Conservation (phyloP, 2,329 filamentous ascomycete species). For the Pestalotiopsis sp. region DNA sequence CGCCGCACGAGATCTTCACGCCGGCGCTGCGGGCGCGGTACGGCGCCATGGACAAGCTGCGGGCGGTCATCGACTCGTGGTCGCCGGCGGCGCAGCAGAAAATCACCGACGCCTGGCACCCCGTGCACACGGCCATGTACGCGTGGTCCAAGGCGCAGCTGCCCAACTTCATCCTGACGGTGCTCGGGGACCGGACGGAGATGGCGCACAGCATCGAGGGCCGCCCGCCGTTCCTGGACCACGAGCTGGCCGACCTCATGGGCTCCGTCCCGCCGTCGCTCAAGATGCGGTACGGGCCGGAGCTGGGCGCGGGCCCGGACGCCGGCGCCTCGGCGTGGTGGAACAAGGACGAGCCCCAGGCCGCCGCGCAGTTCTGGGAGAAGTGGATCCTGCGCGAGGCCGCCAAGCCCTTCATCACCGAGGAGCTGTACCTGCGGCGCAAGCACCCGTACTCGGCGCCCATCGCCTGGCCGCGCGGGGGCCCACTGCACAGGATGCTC, state of each 20-base stretch:
- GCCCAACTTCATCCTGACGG: slow-evolving; percentile 17
- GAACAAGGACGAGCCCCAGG: slow-evolving; percentile 1
- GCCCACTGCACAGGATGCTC: slow-evolving; percentile 42
- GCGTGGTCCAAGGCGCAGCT: slow-evolving; percentile 18
- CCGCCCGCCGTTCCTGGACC: slow-evolving; percentile 21
- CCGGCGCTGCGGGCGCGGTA: slow-evolving; percentile 4
- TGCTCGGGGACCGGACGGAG: slow-evolving; percentile 20
- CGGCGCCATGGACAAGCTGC: slow-evolving; percentile 1
- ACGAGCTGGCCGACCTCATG: slow-evolving; percentile 20
- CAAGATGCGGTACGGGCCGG: slow-evolving; percentile 18
- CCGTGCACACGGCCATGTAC: slow-evolving; percentile 19
- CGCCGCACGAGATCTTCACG: slow-evolving; percentile 4
- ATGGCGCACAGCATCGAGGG: slow-evolving; percentile 24
- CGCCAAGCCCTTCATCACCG: slow-evolving; percentile 21
- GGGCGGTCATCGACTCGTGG: slow-evolving; percentile 7
- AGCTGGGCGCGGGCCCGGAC: slow-evolving; percentile 2
- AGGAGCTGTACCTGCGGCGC: slow-evolving; percentile 51
- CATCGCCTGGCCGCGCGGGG: slow-evolving; percentile 36
- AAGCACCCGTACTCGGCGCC: slow-evolving; percentile 56
- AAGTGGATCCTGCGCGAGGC: slow-evolving; percentile 24
- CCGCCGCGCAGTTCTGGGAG: slow-evolving; percentile 17
- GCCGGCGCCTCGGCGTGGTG: slow-evolving; percentile 15
- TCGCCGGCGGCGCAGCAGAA: slow-evolving; percentile 9
- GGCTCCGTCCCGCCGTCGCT: slow-evolving; percentile 18
- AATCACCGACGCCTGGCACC: slow-evolving; percentile 18